A percentile compares a stretch with the other conserved stretches of the same genome.
phyloP scores from a whole-genome alignment of 768 basidiomycete genomes.

The Suillus brevipes region DNA sequence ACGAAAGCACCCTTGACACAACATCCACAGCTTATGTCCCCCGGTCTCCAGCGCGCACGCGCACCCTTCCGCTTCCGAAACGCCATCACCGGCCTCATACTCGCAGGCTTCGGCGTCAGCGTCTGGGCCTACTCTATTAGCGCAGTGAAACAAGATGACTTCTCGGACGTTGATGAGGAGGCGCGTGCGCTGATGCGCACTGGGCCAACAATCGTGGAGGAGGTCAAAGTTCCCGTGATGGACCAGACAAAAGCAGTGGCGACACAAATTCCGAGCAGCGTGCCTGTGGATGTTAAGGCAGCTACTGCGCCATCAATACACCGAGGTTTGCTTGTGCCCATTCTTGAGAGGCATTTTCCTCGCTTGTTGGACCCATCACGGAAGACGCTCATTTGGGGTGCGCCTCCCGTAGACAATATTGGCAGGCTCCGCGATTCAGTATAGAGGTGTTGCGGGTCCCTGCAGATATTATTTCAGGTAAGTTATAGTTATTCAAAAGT shows the following conservation, averaged over 20 bases:
- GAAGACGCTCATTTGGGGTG: constrained; percentile 72
- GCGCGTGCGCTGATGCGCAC: constrained; percentile 53
- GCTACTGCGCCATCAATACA: constrained; percentile 11
- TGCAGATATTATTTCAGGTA: not conserved
- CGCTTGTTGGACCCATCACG: constrained; percentile 55
- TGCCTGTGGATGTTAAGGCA: not conserved
- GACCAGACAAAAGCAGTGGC: constrained; percentile 22
- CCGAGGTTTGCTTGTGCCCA: constrained; percentile 46
- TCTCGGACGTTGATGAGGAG: constrained; percentile 83
- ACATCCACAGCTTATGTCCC: constrained; percentile 72
- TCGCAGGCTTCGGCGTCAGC: constrained; percentile 74
- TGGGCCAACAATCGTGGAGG: constrained; percentile 25
- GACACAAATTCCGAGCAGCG: constrained; percentile 3
- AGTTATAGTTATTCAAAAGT: not conserved
- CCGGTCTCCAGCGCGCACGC: constrained; percentile 84
- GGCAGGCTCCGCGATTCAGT: constrained; percentile 44
- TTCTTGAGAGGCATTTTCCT: constrained; percentile 48
- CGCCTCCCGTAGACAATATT: constrained; percentile 64
- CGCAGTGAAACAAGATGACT: constrained; percentile 92
- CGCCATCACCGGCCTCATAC: constrained; percentile 68
- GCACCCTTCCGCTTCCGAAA: constrained; percentile 81
- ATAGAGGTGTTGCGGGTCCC: not conserved
- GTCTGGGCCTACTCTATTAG: constrained; percentile 93
- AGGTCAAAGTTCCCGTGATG: constrained; percentile 30
- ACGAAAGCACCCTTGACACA: not conserved